phyloP scores from a whole-genome alignment of 1,284 basidiomycete genomes.

The Pulveroboletus sp. region DNA sequence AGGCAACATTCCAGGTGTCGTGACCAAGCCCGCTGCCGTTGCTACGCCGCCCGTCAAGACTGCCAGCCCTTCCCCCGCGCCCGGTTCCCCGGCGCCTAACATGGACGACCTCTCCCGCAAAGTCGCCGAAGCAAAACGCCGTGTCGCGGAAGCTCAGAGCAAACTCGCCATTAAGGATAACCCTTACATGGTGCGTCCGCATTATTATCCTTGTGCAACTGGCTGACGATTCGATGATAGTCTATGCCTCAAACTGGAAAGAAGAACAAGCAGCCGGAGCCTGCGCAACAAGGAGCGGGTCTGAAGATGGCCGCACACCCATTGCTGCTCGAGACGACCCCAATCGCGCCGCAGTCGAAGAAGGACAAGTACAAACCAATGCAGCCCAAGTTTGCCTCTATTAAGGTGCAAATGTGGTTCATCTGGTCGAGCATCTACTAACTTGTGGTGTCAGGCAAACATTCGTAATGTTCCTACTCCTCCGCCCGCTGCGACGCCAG shows the following conservation, averaged over 20 bases:
- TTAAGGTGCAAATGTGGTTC: conserved; percentile 55
- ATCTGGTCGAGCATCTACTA: background rate
- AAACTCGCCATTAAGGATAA: conserved; percentile 75
- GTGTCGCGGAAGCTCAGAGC: conserved; percentile 77
- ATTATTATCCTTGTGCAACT: background rate
- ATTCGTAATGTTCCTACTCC: conserved; percentile 69
- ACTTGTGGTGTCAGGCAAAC: conserved; percentile 57
- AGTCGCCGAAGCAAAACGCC: conserved; percentile 77
- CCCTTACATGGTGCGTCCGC: conserved; percentile 72
- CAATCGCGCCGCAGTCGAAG: conserved; percentile 65
- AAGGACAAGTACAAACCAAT: conserved; percentile 94
- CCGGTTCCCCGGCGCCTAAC: conserved; percentile 43
- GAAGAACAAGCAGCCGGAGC: conserved; percentile 57
- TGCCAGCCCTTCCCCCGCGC: conserved; percentile 40
- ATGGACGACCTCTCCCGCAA: conserved; percentile 67
- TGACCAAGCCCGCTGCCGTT: conserved; percentile 24
- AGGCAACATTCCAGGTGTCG: conserved; percentile 42
- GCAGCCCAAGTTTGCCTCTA: conserved; percentile 95
- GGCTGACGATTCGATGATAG: conserved; percentile 34
- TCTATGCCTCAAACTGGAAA: conserved; percentile 53
- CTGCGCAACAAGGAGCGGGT: conserved; percentile 76
- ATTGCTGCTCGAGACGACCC: conserved; percentile 70
- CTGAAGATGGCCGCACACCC: conserved; percentile 90
- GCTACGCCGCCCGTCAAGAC: conserved; percentile 36
- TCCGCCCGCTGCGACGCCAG: conserved; percentile 54